phyloP scores from a whole-genome alignment of 345 rosid species.

The Conringia planisiliqua region DNA sequence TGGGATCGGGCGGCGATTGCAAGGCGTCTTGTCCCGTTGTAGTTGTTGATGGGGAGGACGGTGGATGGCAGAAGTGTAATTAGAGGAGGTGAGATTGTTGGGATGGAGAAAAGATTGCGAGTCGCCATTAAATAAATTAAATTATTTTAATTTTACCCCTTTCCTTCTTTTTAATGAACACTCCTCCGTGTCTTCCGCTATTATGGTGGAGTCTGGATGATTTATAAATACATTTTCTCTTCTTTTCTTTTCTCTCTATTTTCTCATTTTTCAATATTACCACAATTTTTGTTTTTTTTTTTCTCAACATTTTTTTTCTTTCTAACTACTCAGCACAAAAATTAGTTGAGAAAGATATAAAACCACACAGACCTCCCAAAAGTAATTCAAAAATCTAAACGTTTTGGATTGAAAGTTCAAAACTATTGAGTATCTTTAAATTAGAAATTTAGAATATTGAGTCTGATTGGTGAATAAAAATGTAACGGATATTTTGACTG shows the following conservation, averaged over 20 bases:
- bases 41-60: not conserved
- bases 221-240: not conserved
- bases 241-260: not conserved
- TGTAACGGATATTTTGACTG: too few species aligned
- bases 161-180: not conserved
- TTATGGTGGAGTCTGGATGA: not conserved
- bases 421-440: too few species aligned
- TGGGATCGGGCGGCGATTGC: conserved; percentile 27
- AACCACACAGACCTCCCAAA: too few species aligned
- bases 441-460: too few species aligned
- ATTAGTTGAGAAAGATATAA: too few species aligned
- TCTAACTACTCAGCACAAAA: not conserved
- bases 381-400: too few species aligned
- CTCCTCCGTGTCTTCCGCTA: conserved; percentile 27
- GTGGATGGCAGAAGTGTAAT: conserved; percentile 30
- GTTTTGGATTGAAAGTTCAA: too few species aligned
- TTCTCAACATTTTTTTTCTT: not conserved
- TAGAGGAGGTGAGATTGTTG: conserved; percentile 36
- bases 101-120: conserved; percentile 17
- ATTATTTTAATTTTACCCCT: not conserved
- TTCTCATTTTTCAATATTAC: not conserved
- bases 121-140: conserved; percentile 35
- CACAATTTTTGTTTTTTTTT: not conserved
- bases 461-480: too few species aligned
- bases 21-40: conserved; percentile 10